These are phyloP conservation scores for Penicillium sclerotigenum DNA, from an alignment of 2,329 filamentous ascomycete species.

Conservation along the genomic window DNA sequence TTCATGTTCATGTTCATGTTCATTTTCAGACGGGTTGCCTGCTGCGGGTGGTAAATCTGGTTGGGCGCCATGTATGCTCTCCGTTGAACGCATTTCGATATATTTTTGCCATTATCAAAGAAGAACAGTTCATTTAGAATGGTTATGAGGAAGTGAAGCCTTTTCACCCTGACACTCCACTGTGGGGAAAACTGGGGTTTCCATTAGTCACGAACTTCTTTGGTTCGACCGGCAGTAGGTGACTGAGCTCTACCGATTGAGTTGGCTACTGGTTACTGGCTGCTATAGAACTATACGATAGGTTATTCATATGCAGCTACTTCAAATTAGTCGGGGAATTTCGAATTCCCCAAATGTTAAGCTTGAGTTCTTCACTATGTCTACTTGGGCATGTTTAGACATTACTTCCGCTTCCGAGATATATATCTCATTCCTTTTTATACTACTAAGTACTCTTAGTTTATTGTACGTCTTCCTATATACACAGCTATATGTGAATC, in stretches of 20 bases:
- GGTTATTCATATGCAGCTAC: neutral
- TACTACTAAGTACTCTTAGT: too few species aligned
- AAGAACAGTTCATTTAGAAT: neutral
- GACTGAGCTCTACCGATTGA: constrained; percentile 23
- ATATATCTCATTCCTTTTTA: neutral
- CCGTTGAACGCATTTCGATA: neutral
- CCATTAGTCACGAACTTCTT: constrained; percentile 21
- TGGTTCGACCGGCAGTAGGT: constrained; percentile 20
- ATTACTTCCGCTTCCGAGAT: neutral
- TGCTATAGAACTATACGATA: too few species aligned
- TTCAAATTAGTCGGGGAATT: neutral
- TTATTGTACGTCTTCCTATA: too few species aligned
- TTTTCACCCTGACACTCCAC: constrained; percentile 13
- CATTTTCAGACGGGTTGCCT: neutral
- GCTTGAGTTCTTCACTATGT: neutral
- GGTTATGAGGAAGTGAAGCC: constrained; percentile 1
- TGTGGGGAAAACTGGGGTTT: constrained; percentile 20
- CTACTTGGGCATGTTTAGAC: too few species aligned
- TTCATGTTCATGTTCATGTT: neutral
- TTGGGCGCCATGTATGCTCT: constrained; percentile 8
- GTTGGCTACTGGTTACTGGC: neutral
- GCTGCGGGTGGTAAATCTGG: neutral
- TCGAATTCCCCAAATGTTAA: neutral
- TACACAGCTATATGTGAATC: too few species aligned
- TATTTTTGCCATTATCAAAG: neutral